These are phyloP conservation scores for Chrysosporium keratinophilum DNA, from an alignment of 2,329 filamentous ascomycete species.

Conservation along the genomic window DNA sequence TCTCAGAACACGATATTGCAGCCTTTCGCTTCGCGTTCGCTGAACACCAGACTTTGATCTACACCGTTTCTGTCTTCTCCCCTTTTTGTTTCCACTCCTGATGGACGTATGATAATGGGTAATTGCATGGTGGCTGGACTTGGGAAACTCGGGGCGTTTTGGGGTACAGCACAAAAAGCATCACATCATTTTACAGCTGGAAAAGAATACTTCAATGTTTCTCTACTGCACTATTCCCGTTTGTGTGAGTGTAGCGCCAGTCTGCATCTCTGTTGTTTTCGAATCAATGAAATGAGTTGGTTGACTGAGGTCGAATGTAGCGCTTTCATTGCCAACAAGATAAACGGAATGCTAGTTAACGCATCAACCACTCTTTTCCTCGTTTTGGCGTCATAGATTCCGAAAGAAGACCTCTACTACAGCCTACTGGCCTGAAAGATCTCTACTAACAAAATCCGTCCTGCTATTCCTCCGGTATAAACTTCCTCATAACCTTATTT, in stretches of 20 bases:
- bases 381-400: too few relatives aligned
- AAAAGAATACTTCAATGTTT: background rate
- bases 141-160: slow-evolving; percentile 6
- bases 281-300: too few relatives aligned
- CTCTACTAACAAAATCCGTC: background rate
- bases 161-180: slow-evolving; percentile 4
- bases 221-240: background rate
- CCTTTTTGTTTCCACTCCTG: background rate
- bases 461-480: slow-evolving; percentile 22
- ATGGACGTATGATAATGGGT: background rate
- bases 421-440: background rate
- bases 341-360: too few relatives aligned
- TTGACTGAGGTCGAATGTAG: too few relatives aligned
- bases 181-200: background rate
- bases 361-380: too few relatives aligned
- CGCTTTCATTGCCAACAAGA: too few relatives aligned
- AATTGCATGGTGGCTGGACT: slow-evolving; percentile 7
- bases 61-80: background rate
- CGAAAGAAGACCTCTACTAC: too few relatives aligned
- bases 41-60: background rate
- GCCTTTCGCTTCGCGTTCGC: background rate
- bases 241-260: background rate
- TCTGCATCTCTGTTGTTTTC: too few relatives aligned
- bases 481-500: slow-evolving; percentile 31
- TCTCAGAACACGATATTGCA: background rate